Evolutionary conservation across 768 basidiomycete species (phyloP), one percentile per base, ranked within the genome.

Genomic region (Brasilioporus rufonigricans): DNA sequence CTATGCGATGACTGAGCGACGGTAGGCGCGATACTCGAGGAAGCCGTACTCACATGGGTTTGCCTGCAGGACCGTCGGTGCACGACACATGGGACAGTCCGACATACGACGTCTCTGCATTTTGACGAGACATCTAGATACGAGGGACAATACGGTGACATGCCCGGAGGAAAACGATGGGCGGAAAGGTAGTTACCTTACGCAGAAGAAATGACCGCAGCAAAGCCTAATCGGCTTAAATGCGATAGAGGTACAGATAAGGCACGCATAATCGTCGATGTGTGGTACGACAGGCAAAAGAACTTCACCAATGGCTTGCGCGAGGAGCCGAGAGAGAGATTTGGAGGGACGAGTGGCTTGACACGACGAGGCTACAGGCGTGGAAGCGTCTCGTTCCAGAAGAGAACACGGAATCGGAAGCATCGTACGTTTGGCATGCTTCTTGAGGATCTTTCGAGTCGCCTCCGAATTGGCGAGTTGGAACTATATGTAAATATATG

Each of bases 371-470:
- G 49, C 47, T 24, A 39, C 58, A 23, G 58, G 50, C n/a, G n/a
- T n/a, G n/a, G 57, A 58, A 12, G 32, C 55, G 50, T 55, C 60
- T 32, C 39, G 68, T 2, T 51, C 65, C 52, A 71, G 49, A 16
- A 64, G 52, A 49, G 66, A 55, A 13, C 57, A 56, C 2, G 86
- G 79, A 59, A 88, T 77, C 1, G 90, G 87, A 10, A 98, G 75
- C 0, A 89, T 84, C 0, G 93, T 96, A 4, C 91, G 85, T 67
- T 96, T 96, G 27, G 90, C 80, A 65, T 95, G 94, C 66, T 97
- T 97, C 78, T 96, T 96, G 48, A 96, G 80, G 55, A 93, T 93
- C 73, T 97, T 97, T 33, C 93, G 83, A 3, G 87, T 89, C 2
- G 93, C 94, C 69, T 96, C 93, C 8, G 86, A 79, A 64, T 92